Percentiles rank a stretch among this genome's conserved stretches.
Evolutionary conservation across 768 basidiomycete species (phyloP).

Genomic region (Strobilomyces confusus): DNA sequence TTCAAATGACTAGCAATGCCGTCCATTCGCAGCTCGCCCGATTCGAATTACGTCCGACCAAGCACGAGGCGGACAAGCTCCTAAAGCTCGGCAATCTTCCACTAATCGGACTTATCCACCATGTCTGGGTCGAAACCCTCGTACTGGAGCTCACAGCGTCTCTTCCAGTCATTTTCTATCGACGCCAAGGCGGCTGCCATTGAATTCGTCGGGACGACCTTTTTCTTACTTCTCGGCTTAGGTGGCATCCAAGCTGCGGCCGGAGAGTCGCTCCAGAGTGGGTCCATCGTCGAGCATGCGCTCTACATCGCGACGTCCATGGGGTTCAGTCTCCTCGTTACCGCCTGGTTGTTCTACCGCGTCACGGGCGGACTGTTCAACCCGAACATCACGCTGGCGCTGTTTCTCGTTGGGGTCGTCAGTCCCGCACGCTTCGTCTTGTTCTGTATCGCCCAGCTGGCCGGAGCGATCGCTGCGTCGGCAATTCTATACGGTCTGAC

Average conservation of each 20-base stretch:
- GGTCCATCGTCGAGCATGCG: constrained; percentile 38
- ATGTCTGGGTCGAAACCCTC: constrained; percentile 13
- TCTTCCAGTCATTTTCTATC: constrained; percentile 29
- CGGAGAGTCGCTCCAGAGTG: constrained; percentile 30
- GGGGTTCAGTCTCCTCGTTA: constrained; percentile 58
- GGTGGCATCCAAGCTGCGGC: constrained; percentile 60
- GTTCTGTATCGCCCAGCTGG: constrained; percentile 58
- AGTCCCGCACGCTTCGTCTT: constrained; percentile 53
- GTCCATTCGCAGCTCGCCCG: too few relatives aligned
- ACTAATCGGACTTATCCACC: neutral
- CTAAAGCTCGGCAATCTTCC: neutral
- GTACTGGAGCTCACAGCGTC: constrained; percentile 22
- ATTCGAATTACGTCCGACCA: too few relatives aligned
- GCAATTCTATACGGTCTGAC: constrained; percentile 53
- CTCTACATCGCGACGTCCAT: constrained; percentile 58
- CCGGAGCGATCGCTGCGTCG: constrained; percentile 57
- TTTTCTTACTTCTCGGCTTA: constrained; percentile 63
- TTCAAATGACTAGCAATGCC: too few relatives aligned
- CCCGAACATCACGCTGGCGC: constrained; percentile 56
- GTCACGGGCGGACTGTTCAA: constrained; percentile 65
- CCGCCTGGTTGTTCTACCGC: constrained; percentile 67
- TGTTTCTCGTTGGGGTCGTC: constrained; percentile 54
- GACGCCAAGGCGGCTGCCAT: constrained; percentile 50
- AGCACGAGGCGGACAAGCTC: neutral
- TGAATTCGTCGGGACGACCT: constrained; percentile 56